Base-by-base conservation (phyloP, 306 rosid genomes). In the Glycine latifolia region DNA sequence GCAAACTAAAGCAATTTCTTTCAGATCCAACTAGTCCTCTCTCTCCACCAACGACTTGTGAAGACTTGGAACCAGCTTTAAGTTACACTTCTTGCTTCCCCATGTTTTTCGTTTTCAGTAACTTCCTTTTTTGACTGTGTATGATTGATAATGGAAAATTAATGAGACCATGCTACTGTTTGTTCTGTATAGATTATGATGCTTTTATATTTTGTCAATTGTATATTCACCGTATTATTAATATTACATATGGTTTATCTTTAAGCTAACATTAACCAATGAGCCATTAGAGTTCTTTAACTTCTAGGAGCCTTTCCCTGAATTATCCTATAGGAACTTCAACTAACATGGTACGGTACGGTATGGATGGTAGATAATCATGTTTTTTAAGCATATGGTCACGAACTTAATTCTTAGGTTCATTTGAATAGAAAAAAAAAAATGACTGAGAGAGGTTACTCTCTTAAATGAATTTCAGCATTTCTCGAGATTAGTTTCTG, bases 1-100 rank as follows among this genome's bases (percentile, higher is more conserved):
- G 62, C 67, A 81, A 10, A 50, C 66, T 33, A 55, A 69, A 15
- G 74, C 65, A 35, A 47, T 50, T 46, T 82, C 88, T 62, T 77
- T 79, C 48, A 59, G 43, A 50, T 80, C 84, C 77, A 80, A 71
- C 35, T 26, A 26, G 31, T 48, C 65, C 3, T 44, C 89, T 56
- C 14, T 82, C 52, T 43, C 60, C 44, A 6, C 52, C 35, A 39
- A 39, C 44, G 0, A 35, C 78, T 67, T 46, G 5, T 69, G 41
- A 46, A 17, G 2, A 47, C 55, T 76, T 60, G 31, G 31, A 26
- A 26, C 31, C 31, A 26, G 2, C 31, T 26, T 26, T 26, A 26
- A 26, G 31, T 26, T 26, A 26, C 31, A 26, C 1, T 26, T 26
- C 31, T 26, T 26, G 31, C 31, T 26, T 4, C 49, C 37, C 70